phyloP scores from a whole-genome alignment of 495 filamentous ascomycete species.

The Xylaria venustula region DNA sequence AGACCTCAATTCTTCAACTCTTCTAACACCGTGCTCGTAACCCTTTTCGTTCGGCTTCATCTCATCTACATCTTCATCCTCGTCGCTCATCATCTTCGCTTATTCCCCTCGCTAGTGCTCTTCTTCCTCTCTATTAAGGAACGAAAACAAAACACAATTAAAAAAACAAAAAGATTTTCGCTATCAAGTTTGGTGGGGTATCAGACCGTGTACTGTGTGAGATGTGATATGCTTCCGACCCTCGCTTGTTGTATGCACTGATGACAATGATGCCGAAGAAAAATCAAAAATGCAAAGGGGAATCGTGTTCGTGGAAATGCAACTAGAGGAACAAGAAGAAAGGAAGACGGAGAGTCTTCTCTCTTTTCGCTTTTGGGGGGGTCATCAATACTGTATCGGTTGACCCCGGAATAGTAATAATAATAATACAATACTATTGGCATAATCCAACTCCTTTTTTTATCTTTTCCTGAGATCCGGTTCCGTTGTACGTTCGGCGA shows the following conservation, averaged over 20 bases:
- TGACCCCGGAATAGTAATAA: not conserved
- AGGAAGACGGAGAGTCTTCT: not conserved
- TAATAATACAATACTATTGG: not conserved
- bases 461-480: not conserved
- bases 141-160: too few relatives aligned
- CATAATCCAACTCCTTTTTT: conserved; percentile 9
- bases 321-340: not conserved
- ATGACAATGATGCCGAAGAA: not conserved
- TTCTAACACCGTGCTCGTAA: too few relatives aligned
- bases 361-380: not conserved
- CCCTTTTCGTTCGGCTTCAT: too few relatives aligned
- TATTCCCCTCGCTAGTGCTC: not conserved
- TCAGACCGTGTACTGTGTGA: conserved; percentile 7
- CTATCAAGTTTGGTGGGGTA: conserved; percentile 2
- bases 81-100: too few relatives aligned
- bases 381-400: not conserved
- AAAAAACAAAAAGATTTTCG: conserved; percentile 2
- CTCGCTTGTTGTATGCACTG: conserved; percentile 9
- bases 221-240: not conserved
- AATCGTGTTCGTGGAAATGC: too few relatives aligned
- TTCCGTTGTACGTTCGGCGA: not conserved
- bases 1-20: too few relatives aligned
- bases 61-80: too few relatives aligned
- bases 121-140: not conserved
- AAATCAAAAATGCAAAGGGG: not conserved